Conservation (phyloP, 768 basidiomycete species). For the Lyophyllum shimeji region DNA sequence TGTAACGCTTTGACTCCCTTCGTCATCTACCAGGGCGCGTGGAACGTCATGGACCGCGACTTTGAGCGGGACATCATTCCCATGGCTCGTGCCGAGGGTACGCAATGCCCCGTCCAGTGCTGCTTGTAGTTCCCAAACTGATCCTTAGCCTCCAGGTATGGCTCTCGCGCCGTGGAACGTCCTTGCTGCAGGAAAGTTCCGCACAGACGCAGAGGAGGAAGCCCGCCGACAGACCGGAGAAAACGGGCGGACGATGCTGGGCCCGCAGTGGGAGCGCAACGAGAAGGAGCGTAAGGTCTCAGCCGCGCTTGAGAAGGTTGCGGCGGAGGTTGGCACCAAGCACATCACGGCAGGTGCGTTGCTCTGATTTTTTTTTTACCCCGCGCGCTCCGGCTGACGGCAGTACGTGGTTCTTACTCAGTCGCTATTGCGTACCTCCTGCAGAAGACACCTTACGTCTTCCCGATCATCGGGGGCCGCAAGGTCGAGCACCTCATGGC, state of each 20-base stretch:
- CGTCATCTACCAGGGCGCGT: constrained; percentile 8
- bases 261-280: constrained; percentile 42
- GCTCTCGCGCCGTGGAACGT: constrained; percentile 35
- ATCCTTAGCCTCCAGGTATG: constrained; percentile 33
- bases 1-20: constrained; percentile 25
- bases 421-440: constrained; percentile 56
- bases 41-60: constrained; percentile 14
- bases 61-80: constrained; percentile 17
- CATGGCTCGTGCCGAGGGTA: constrained; percentile 13
- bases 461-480: constrained; percentile 50
- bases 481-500: constrained; percentile 50
- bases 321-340: constrained; percentile 37
- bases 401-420: constrained; percentile 12
- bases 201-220: constrained; percentile 49
- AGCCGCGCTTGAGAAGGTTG: constrained; percentile 48
- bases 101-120: not conserved
- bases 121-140: constrained; percentile 19
- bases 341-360: constrained; percentile 26
- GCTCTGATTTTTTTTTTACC: constrained; percentile 1
- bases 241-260: constrained; percentile 32
- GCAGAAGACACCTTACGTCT: constrained; percentile 52
- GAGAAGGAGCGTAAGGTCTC: constrained; percentile 42
- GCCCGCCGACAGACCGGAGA: constrained; percentile 29
- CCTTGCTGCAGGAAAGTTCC: constrained; percentile 43
- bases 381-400: constrained; percentile 1